Evolutionary conservation across 768 basidiomycete genomes (phyloP).

Genomic region (Tremella fuciformis): DNA sequence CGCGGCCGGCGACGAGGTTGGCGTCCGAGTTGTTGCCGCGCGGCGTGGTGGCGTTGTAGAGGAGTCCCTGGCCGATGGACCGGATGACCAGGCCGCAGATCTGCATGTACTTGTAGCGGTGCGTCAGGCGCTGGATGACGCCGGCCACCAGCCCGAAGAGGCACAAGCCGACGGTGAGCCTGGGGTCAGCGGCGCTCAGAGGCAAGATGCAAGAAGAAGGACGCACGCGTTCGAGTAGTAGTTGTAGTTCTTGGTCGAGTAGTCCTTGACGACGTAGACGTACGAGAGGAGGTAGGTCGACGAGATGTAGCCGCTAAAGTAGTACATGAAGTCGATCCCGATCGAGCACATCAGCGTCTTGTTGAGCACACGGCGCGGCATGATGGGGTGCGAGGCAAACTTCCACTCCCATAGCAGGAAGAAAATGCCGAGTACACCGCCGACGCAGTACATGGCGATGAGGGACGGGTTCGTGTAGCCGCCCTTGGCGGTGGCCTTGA

Average conservation of each 20-base stretch:
- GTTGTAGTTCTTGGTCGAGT: conserved; percentile 33
- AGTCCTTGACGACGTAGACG: conserved; percentile 51
- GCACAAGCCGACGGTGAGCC: conserved; percentile 40
- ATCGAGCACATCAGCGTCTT: conserved; percentile 46
- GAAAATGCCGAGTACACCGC: conserved; percentile 54
- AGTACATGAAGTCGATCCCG: conserved; percentile 42
- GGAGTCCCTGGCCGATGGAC: conserved; percentile 35
- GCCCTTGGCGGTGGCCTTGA: conserved; percentile 33
- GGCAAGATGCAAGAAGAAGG: neutral
- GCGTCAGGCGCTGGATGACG: conserved; percentile 37
- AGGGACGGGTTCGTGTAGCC: conserved; percentile 47
- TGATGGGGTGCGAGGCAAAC: conserved; percentile 51
- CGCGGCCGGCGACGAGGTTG: conserved; percentile 44
- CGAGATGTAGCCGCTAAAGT: conserved; percentile 29
- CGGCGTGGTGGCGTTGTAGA: conserved; percentile 2
- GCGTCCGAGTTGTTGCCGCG: conserved; percentile 20
- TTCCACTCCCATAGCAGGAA: conserved; percentile 51
- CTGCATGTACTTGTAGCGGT: conserved; percentile 49
- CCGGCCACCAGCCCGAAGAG: conserved; percentile 49
- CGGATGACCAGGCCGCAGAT: conserved; percentile 17
- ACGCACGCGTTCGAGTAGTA: conserved; percentile 20
- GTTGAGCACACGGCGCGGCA: conserved; percentile 53
- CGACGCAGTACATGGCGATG: conserved; percentile 57
- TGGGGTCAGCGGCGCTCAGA: neutral
- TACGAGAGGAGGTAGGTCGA: conserved; percentile 34